Base-by-base conservation (phyloP, 805 yeast species). In the Teunomyces pallodes region DNA sequence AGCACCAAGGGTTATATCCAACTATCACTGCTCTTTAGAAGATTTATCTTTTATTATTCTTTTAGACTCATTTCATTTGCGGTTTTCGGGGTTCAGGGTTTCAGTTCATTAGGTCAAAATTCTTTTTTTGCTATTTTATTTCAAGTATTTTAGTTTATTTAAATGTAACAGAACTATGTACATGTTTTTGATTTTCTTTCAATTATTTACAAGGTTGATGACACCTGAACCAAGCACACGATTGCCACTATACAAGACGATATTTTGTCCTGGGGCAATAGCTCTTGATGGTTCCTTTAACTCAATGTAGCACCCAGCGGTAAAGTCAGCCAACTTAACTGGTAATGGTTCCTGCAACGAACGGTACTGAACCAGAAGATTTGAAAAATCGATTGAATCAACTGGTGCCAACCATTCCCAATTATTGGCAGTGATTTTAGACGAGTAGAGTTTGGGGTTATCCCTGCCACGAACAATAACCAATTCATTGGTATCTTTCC, bases 231-330 rank as follows among this genome's bases (percentile, higher is more conserved):
- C 97, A 9, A 91, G 58, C 0, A 92, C 84, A 46, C 80, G 67
- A 42, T 83, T 84, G 1, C 77, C 80, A 36, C 77, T 67, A 63
- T 91, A 94, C 5, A 92, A 61, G 0, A 87, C 96, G 13, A 90
- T 67, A 54, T 80, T 84, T 63, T 92, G 99, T 0, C 98, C 99
- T 0, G 91, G 88, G 0, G 97, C 91, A 60, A 94, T 80, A 0
- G 96, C 97, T 43, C 90, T 68, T 30, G 80, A 79, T 28, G 70
- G 64, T 1, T 72, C 66, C 0, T 53, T 49, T 28, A 91, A 69
- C 17, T 55, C 54, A 6, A 88, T 62, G 1, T 50, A 14, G 8
- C 40, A 40, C 7, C 40, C 14, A n/a, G 32, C 47, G 1, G 50
- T 47, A 31, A 52, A n/a, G 4, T 26, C 31, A 9, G 63, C 39